A percentile compares a stretch with the other conserved stretches of the same genome.
Evolutionary conservation across 108 stramenopile genomes (phyloP).

Genomic region (Pseudonitzschia delicatissima): DNA sequence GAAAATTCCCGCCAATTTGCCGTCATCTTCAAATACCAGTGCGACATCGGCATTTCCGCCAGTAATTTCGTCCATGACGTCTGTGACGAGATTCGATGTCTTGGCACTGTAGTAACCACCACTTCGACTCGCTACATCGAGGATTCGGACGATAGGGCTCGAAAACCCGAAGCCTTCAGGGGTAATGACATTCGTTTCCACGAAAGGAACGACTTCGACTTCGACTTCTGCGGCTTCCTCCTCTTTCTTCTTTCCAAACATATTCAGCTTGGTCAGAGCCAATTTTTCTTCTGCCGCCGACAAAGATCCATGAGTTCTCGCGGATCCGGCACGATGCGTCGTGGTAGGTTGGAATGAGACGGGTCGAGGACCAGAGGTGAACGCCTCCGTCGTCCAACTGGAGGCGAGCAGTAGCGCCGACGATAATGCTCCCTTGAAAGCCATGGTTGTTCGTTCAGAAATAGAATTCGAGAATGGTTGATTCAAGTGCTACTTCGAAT

Average conservation of each 20-base stretch:
- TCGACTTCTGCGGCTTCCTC: background rate
- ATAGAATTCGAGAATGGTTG: background rate
- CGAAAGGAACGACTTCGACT: slow-evolving; percentile 23
- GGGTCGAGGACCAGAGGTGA: background rate
- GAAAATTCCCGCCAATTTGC: slow-evolving; percentile 77
- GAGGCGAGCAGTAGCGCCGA: background rate
- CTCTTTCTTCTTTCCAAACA: slow-evolving; percentile 15
- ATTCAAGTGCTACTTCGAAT: too few species aligned
- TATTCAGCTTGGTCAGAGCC: slow-evolving; percentile 11
- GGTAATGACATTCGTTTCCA: slow-evolving; percentile 32
- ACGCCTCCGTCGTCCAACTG: background rate
- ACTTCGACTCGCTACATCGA: slow-evolving; percentile 37
- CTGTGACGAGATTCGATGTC: slow-evolving; percentile 57
- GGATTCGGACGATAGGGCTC: slow-evolving; percentile 48
- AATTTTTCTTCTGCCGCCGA: background rate
- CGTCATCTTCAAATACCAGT: slow-evolving; percentile 61
- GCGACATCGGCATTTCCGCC: slow-evolving; percentile 52
- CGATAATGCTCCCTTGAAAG: background rate
- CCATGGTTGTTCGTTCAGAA: background rate
- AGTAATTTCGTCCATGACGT: slow-evolving; percentile 78
- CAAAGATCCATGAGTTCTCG: background rate
- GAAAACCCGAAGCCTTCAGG: slow-evolving; percentile 87
- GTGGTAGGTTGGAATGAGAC: background rate
- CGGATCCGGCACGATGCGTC: background rate
- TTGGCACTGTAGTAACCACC: slow-evolving; percentile 60